Percentiles rank a stretch among this genome's conserved stretches.
phyloP scores from a whole-genome alignment of 305 asterid species.

The Fraxinus paxiana region DNA sequence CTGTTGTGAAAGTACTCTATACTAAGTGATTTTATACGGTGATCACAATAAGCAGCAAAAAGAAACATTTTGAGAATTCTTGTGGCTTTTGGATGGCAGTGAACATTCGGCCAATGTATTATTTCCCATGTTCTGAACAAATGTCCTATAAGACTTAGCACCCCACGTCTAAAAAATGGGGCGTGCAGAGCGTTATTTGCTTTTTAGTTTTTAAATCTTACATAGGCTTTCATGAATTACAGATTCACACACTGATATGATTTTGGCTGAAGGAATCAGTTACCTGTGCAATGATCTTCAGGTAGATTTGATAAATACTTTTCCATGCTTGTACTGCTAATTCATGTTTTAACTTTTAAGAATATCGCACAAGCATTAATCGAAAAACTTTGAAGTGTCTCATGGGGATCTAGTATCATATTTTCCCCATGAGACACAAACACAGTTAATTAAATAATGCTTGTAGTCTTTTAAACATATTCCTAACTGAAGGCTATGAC shows the following conservation, averaged over 20 bases:
- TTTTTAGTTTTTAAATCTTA: constrained; percentile 12
- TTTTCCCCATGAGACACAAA: not conserved
- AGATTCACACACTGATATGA: constrained; percentile 85
- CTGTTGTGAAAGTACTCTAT: not conserved
- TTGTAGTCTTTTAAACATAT: not conserved
- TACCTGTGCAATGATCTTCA: constrained; percentile 79
- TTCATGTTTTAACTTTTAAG: not conserved
- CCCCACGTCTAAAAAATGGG: not conserved
- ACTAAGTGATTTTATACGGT: not conserved
- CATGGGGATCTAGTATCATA: constrained; percentile 1
- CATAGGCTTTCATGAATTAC: constrained; percentile 31
- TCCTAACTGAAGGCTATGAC: not conserved
- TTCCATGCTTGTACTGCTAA: not conserved
- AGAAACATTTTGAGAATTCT: not conserved
- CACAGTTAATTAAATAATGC: not conserved
- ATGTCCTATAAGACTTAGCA: not conserved
- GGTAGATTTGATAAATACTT: constrained; percentile 44
- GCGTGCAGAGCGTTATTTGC: not conserved
- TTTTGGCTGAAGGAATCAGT: constrained; percentile 90
- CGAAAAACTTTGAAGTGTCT: constrained; percentile 1
- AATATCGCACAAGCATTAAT: not conserved
- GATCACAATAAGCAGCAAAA: not conserved
- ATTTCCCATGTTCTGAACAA: constrained; percentile 8
- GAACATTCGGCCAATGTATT: not conserved
- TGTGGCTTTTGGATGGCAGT: not conserved